phyloP scores from a whole-genome alignment of 2,329 filamentous ascomycete species.

The Clathrospora elynae region DNA sequence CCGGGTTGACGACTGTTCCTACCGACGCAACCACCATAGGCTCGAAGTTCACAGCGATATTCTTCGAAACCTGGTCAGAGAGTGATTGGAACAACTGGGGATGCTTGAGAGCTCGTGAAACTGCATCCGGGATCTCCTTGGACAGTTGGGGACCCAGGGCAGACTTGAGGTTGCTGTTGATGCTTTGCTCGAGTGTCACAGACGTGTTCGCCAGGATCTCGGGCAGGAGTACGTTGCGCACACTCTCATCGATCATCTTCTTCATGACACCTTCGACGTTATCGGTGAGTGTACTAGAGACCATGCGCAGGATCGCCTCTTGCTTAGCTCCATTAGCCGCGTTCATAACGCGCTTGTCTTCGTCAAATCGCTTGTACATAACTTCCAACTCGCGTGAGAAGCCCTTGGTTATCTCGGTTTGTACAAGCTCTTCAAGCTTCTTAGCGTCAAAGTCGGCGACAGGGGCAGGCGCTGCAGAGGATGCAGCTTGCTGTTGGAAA shows the following conservation, averaged over 20 bases:
- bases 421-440: conserved; percentile 57
- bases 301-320: conserved; percentile 69
- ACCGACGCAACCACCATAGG: conserved; percentile 65
- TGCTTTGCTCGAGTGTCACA: conserved; percentile 71
- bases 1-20: conserved; percentile 62
- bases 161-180: conserved; percentile 70
- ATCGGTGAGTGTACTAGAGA: conserved; percentile 70
- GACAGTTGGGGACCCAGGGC: conserved; percentile 70
- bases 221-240: conserved; percentile 77
- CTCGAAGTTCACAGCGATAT: conserved; percentile 71
- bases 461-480: conserved; percentile 20
- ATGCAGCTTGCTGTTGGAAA: conserved; percentile 27
- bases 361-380: conserved; percentile 66
- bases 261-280: conserved; percentile 77
- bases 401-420: conserved; percentile 54
- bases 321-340: conserved; percentile 68
- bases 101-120: conserved; percentile 72
- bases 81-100: conserved; percentile 74
- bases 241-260: conserved; percentile 75
- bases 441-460: conserved; percentile 55
- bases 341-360: conserved; percentile 70
- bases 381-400: conserved; percentile 57
- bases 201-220: conserved; percentile 70
- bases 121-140: conserved; percentile 72
- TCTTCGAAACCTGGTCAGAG: conserved; percentile 71